Evolutionary conservation across 2,329 filamentous ascomycete species (phyloP).

Genomic region (Ophiostoma quercus): DNA sequence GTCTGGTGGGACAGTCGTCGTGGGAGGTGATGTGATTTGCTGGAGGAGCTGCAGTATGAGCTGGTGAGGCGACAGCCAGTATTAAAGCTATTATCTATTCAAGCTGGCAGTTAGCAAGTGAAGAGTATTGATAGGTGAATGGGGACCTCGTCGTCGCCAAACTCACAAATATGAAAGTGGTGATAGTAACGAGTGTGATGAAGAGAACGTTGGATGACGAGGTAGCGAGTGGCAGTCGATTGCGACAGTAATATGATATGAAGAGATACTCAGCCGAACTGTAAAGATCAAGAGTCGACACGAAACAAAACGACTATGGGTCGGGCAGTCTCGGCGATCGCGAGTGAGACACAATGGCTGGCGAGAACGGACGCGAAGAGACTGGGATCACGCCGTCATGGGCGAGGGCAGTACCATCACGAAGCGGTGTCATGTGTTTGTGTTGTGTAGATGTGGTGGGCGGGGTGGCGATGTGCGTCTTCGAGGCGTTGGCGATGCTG

Average conservation of each 20-base stretch:
- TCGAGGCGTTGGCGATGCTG: neutral
- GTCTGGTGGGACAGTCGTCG: neutral
- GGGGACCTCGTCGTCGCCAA: neutral
- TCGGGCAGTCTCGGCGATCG: neutral
- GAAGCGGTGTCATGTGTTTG: slow-evolving; percentile 13
- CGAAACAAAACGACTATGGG: neutral
- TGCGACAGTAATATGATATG: neutral
- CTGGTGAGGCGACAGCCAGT: neutral
- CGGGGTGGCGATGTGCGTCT: neutral
- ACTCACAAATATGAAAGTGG: neutral
- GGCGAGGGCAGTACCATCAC: slow-evolving; percentile 21
- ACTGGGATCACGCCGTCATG: slow-evolving; percentile 19
- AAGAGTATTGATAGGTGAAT: neutral
- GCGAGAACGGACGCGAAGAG: slow-evolving; percentile 9
- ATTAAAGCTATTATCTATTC: neutral
- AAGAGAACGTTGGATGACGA: neutral
- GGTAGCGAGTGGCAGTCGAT: slow-evolving; percentile 13
- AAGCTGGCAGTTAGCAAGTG: neutral
- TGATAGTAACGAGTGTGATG: neutral
- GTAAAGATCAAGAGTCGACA: neutral
- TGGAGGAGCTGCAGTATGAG: neutral
- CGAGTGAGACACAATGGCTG: slow-evolving; percentile 13
- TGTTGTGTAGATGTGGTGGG: neutral
- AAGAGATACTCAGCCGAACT: neutral
- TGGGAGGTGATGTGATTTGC: neutral